Conservation (phyloP, 306 rosid species). For the Glycine tomentella region DNA sequence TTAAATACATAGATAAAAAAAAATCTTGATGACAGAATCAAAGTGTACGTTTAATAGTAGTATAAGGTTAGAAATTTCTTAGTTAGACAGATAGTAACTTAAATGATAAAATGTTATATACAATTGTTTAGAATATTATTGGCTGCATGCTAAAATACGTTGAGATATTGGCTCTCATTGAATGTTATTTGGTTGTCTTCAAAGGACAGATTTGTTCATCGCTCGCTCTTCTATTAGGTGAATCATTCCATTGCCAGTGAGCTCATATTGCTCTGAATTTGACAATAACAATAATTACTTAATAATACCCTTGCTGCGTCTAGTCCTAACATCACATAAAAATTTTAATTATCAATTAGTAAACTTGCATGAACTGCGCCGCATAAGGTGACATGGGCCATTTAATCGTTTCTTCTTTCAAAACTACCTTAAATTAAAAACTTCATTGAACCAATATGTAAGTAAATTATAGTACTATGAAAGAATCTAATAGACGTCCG, state of each 20-base stretch:
- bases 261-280: constrained; percentile 3
- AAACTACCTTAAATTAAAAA: neutral
- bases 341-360: neutral
- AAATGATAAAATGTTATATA: neutral
- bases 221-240: neutral
- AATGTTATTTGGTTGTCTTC: constrained; percentile 44
- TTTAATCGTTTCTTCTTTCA: neutral
- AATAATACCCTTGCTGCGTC: constrained; percentile 26
- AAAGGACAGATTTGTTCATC: constrained; percentile 40
- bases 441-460: neutral
- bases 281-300: constrained; percentile 16
- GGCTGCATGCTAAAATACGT: neutral
- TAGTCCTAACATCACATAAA: constrained; percentile 36
- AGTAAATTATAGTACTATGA: too few species aligned
- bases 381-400: neutral
- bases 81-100: neutral
- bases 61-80: neutral
- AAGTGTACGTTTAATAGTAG: neutral
- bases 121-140: neutral
- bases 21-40: neutral
- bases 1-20: too few species aligned
- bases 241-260: constrained; percentile 22
- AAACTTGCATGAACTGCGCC: neutral
- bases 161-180: neutral
- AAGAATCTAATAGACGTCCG: too few species aligned